Evolutionary conservation across 2,329 filamentous ascomycete genomes (phyloP), one percentile per base, ranked within the genome.

Genomic region (Diaporthe australafricana): DNA sequence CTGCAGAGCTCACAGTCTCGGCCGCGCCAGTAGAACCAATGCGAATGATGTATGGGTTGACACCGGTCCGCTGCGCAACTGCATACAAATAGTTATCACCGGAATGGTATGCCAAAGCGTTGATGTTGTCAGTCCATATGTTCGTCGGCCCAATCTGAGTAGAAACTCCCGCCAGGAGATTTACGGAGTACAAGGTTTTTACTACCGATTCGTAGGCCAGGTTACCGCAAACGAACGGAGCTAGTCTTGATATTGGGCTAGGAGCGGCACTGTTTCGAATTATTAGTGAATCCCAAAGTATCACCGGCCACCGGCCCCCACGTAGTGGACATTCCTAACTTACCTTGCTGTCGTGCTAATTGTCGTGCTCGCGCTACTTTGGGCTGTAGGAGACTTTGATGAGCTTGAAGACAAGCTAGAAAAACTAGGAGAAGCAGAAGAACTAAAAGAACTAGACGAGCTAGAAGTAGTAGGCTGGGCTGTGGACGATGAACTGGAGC

Each of bases 21-120:
- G n/a, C 9, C 25, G 5, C 9, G 20, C 38, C 40, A n/a, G 9
- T 22, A 12, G 17, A 14, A 47, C 47, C 62, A 32, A 66, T 66
- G 11, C 47, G 62, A 50, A 66, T 3, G 20, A 66, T 25, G 9
- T 66, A 52, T 40, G n/a, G 30, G 12, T 52, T 7, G n/a, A 5
- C 1, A 11, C 20, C 8, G 6, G 5, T 14, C 22, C 11, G 27
- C 47, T 66, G 45, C n/a, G 62, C 27, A 3, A 66, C 17, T 8
- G 47, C 62, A 20, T 66, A 66, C 11, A 66, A 5, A 27, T 66
- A 66, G 16, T 66, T 42, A 1, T 66, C 62, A 1, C 20, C 35
- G 5, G 62, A 2, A 17, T 66, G 45, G 35, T 66, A 66, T 7
- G 47, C 62, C 32, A 52, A 9, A 9, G 62, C 62, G n/a, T 66